Evolutionary conservation across 139 green algal genomes (phyloP), one percentile per base, ranked within the genome.

Genomic region (Marvania coccoides): DNA sequence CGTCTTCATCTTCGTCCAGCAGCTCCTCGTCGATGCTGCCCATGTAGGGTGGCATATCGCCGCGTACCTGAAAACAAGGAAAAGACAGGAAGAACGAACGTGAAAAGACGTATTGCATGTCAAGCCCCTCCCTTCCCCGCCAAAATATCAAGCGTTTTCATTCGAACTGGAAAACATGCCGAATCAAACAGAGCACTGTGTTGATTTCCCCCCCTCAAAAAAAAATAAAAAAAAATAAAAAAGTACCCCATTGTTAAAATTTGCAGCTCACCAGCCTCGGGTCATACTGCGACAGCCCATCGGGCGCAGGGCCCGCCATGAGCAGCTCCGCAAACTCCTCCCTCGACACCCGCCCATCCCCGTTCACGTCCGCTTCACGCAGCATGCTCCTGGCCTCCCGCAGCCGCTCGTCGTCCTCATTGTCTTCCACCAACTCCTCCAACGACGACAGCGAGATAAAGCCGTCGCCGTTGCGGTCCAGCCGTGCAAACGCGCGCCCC

Each of bases 371-470:
- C 0, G 87, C 84, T 70, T 96, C 89, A 1, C 90, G 75, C 61
- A 96, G 67, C 88, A 95, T 92, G 29, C 78, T 74, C 70, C 86
- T 82, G 8, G 88, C 88, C 75, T 90, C 73, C 8, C 81, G 36
- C 33, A 66, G 46, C 48, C 67, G 38, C 42, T 75, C 74, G 30
- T 45, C 53, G 6, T 63, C 63, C 12, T 77, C 47, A 26, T 67
- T 36, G 23, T 46, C 38, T 8, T 82, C 82, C 65, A 92, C 74
- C 42, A 82, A 70, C 24, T 73, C 61, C 8, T 86, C 23, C 10
- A 96, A 59, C 78, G 95, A 88, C 51, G 93, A 83, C 37, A 96
- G 67, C 26, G 63, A 72, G 42, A 96, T 92, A 72, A 75, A 93
- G 39, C 88, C 89, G 68, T 94, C 82, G 28, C 79, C 75, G 61